Percentiles rank a stretch among this genome's conserved stretches.
phyloP scores from a whole-genome alignment of 139 green algal species.

The Coccomyxa sp. region DNA sequence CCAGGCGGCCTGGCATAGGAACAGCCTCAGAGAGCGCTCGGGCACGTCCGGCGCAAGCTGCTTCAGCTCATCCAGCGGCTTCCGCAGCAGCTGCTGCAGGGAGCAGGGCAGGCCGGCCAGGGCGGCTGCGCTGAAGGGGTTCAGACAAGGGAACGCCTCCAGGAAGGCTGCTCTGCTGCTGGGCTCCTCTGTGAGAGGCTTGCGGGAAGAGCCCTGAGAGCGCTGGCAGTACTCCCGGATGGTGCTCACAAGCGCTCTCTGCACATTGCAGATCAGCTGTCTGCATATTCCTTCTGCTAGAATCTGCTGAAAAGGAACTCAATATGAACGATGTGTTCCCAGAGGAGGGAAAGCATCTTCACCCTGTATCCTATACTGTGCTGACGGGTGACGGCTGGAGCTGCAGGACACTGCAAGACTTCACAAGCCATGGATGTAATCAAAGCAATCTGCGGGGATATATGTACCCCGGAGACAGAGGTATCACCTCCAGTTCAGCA shows the following conservation, averaged over 20 bases:
- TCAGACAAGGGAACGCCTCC: constrained; percentile 24
- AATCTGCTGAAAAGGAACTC: no score
- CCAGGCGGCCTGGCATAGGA: constrained; percentile 18
- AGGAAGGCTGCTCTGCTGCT: constrained; percentile 19
- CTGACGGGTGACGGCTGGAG: neutral
- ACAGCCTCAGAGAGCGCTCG: constrained; percentile 24
- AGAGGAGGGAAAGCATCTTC: no score
- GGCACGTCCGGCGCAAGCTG: constrained; percentile 18
- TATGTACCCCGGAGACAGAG: neutral
- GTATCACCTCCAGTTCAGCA: neutral
- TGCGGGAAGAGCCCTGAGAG: neutral
- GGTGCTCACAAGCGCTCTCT: no score
- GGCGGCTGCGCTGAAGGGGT: constrained; percentile 28
- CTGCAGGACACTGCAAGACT: neutral
- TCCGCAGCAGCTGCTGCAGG: constrained; percentile 28
- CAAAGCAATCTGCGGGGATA: neutral
- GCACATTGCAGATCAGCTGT: no score
- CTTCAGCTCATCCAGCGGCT: constrained; percentile 4
- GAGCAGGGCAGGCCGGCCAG: constrained; percentile 13
- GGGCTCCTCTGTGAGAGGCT: neutral
- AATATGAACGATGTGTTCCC: no score
- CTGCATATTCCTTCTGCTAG: no score
- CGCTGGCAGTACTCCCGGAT: no score
- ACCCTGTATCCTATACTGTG: no score
- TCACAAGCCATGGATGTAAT: neutral